Conservation (phyloP, 495 filamentous ascomycete species). For the Tuber aestivum region DNA sequence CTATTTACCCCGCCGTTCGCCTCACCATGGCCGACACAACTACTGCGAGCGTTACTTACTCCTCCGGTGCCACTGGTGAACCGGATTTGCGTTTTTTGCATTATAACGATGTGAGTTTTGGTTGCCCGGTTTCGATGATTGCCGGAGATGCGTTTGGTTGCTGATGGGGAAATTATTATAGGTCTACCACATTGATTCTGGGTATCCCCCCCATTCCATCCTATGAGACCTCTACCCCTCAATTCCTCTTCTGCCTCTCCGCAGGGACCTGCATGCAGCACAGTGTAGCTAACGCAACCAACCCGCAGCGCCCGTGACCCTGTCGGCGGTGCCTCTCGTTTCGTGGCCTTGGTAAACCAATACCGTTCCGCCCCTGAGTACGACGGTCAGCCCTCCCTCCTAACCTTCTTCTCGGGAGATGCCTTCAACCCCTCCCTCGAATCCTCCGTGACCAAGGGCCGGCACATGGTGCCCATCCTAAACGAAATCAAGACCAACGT, state of each 20-base stretch:
- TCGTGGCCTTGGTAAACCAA: constrained; percentile 68
- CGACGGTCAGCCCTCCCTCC: constrained; percentile 55
- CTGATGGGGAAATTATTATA: constrained; percentile 3
- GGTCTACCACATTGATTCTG: constrained; percentile 68
- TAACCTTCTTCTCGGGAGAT: constrained; percentile 87
- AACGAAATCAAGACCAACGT: constrained; percentile 70
- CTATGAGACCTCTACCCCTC: not conserved
- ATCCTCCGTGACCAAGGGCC: constrained; percentile 76
- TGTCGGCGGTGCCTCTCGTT: constrained; percentile 69
- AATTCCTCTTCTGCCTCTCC: not conserved
- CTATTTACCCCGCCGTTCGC: constrained; percentile 23
- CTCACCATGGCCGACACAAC: constrained; percentile 30
- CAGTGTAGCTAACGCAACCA: constrained; percentile 4
- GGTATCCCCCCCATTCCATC: constrained; percentile 11
- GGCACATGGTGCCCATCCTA: constrained; percentile 83
- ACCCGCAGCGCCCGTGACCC: constrained; percentile 64
- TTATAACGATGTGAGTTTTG: constrained; percentile 69
- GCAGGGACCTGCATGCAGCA: not conserved
- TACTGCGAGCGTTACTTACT: constrained; percentile 48
- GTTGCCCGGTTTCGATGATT: not conserved
- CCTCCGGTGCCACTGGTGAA: constrained; percentile 49
- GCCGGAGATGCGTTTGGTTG: not conserved
- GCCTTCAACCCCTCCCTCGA: constrained; percentile 86
- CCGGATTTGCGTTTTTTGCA: constrained; percentile 76
- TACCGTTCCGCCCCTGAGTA: constrained; percentile 60